Evolutionary conservation across 306 rosid genomes (phyloP).

Genomic region (Luffa acutangula): DNA sequence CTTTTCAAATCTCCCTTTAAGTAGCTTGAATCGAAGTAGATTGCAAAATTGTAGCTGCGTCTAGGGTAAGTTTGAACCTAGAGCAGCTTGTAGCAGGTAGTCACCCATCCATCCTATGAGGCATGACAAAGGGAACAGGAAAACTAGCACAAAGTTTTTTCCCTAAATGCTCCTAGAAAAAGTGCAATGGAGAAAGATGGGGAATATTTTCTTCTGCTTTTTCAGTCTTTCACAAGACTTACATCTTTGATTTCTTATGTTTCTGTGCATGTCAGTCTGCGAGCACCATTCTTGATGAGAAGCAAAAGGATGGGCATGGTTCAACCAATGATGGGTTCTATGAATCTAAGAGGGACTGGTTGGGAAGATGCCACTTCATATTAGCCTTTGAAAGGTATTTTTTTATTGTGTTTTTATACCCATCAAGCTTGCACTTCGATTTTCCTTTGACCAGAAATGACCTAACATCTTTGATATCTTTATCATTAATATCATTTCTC

Average conservation of each 20-base stretch:
- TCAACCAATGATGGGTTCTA: conserved; percentile 87
- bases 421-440: neutral
- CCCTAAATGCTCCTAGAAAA: neutral
- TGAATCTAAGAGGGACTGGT: conserved; percentile 94
- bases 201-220: neutral
- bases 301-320: conserved; percentile 76
- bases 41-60: neutral
- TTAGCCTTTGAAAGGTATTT: conserved; percentile 84
- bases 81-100: neutral
- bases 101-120: neutral
- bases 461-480: neutral
- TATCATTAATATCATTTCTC: neutral
- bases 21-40: neutral
- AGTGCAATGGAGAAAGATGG: neutral
- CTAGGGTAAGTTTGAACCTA: neutral
- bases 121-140: neutral
- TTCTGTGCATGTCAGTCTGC: conserved; percentile 42
- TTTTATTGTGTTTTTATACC: neutral
- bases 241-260: neutral
- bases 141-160: neutral
- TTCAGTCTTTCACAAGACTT: neutral
- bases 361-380: conserved; percentile 82
- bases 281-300: conserved; percentile 67
- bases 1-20: neutral
- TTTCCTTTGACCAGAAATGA: neutral